Evolutionary conservation across 2,329 filamentous ascomycete genomes (phyloP), one percentile per base, ranked within the genome.

Genomic region (Aspergillus calidoustus): DNA sequence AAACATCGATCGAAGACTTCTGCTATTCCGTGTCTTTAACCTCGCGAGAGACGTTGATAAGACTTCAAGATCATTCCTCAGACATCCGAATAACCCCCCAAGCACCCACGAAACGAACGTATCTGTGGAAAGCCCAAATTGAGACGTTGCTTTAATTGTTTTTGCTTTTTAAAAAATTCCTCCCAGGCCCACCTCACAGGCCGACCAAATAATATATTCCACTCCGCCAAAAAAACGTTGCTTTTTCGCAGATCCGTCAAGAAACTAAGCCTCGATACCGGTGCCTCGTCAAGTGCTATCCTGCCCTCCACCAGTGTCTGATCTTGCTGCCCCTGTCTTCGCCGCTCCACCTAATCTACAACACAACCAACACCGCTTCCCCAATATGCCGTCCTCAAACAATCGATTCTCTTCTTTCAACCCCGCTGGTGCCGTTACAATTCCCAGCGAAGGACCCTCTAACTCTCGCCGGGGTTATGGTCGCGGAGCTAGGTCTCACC

Each of bases 121-220:
- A 46, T 19, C 49, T 52, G 49, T 51, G 15, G 25, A 28, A 52
- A 52, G 49, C 49, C 49, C 28, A 52, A 52, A 31, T 19, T 8
- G 11, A 30, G 25, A 52, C 49, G 49, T 52, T 52, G 49, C n/a
- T 52, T 51, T 52, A 50, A 50, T 34, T 34, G 48, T 50, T 50
- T 25, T 50, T 30, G 48, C 23, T 50, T 50, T 52, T 34, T 19
- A 52, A 52, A 19, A 19, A 19, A 52, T 31, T 31, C 4, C 28
- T 22, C 17, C 34, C 49, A 52, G 49, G 28, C 17, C 22, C 22
- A 52, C 49, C 49, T 23, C 49, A 13, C 49, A 31, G 22, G 49
- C 28, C 49, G 28, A 34, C 25, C 25, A 28, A 28, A 28, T 28
- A 28, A 28, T 7, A 28, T 28, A 28, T 28, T 28, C 25, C 25